Conservation (phyloP, 2,329 filamentous ascomycete species). For the Aspergillus latus region DNA sequence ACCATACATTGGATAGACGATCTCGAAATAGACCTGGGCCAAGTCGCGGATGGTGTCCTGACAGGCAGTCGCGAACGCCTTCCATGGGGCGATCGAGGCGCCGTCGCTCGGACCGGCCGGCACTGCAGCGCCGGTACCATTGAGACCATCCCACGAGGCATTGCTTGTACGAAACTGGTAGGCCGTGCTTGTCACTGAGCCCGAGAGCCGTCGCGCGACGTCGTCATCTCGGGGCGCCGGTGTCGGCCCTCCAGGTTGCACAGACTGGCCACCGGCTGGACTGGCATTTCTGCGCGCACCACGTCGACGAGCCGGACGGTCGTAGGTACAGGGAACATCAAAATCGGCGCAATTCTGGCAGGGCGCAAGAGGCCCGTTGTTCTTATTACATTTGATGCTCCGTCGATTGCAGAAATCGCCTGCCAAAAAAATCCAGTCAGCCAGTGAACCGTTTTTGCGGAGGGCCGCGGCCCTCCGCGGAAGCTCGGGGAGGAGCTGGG, state of each 20-base stretch:
- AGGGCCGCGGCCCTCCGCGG: background rate
- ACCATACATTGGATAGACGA: constrained; percentile 6
- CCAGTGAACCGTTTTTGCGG: background rate
- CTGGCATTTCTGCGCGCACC: constrained; percentile 2
- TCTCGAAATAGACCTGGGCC: constrained; percentile 7
- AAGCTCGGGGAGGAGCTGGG: background rate
- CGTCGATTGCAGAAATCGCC: constrained; percentile 8
- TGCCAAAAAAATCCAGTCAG: background rate
- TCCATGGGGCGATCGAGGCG: background rate
- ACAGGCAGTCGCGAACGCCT: constrained; percentile 1
- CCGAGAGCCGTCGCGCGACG: background rate
- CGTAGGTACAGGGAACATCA: constrained; percentile 2
- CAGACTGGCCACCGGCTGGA: background rate
- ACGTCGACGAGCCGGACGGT: constrained; percentile 1
- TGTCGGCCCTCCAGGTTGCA: background rate
- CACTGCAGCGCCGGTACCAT: background rate
- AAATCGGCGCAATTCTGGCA: constrained; percentile 10
- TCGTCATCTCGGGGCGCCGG: background rate
- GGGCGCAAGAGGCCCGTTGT: constrained; percentile 1
- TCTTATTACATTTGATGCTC: constrained; percentile 10
- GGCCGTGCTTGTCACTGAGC: background rate
- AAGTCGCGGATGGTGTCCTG: constrained; percentile 1
- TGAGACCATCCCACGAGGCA: background rate
- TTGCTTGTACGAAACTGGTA: background rate
- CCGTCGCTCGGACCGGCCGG: background rate